Conservation (phyloP, 345 rosid species). For the Gossypium anomalum region DNA sequence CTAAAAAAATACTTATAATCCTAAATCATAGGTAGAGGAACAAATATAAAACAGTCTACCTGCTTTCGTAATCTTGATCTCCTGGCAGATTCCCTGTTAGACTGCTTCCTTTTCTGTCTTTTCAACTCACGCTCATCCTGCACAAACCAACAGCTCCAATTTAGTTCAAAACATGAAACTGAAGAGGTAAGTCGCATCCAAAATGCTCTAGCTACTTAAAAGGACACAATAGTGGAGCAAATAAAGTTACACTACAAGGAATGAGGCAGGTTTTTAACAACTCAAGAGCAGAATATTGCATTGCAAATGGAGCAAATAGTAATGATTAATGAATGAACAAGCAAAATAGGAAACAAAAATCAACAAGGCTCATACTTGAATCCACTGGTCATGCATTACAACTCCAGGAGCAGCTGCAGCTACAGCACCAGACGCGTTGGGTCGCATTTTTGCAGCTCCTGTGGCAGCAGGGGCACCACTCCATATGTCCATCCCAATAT, state of each 20-base stretch:
- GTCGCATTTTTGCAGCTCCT: constrained; percentile 58
- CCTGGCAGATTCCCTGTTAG: constrained; percentile 95
- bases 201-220: background rate
- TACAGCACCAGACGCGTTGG: constrained; percentile 37
- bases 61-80: constrained; percentile 96
- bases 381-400: constrained; percentile 53
- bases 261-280: background rate
- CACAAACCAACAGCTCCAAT: constrained; percentile 10
- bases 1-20: background rate
- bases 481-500: constrained; percentile 95
- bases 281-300: background rate
- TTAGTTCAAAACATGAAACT: background rate
- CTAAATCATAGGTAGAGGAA: background rate
- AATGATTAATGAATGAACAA: background rate
- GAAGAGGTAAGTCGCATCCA: background rate
- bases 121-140: constrained; percentile 94
- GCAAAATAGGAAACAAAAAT: background rate
- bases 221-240: background rate
- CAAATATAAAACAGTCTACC: constrained; percentile 33
- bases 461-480: constrained; percentile 50
- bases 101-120: constrained; percentile 92
- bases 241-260: background rate
- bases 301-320: background rate
- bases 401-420: constrained; percentile 21
- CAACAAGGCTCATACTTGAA: constrained; percentile 40